Conservation (phyloP, 768 basidiomycete species). For the Hygrocybe punicea region DNA sequence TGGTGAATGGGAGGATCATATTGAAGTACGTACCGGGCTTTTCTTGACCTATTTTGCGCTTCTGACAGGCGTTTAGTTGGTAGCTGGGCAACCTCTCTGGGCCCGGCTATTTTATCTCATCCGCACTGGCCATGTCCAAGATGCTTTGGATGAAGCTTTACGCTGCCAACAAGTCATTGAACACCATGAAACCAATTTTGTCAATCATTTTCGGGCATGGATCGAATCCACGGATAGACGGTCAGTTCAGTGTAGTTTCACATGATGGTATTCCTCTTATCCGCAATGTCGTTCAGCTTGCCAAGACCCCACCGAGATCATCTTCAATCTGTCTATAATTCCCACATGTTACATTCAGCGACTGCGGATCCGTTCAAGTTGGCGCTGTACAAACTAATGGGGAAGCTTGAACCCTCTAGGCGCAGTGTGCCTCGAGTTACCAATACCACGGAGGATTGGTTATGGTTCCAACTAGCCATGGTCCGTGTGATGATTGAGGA, state of each 20-base stretch:
- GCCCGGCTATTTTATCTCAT: slow-evolving; percentile 92
- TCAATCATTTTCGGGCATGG: slow-evolving; percentile 80
- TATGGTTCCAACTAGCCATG: slow-evolving; percentile 95
- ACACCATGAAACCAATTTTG: slow-evolving; percentile 77
- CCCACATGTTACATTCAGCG: slow-evolving; percentile 85
- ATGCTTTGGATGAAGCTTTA: slow-evolving; percentile 75
- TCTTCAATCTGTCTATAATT: slow-evolving; percentile 74
- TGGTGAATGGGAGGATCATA: slow-evolving; percentile 82
- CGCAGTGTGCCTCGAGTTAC: slow-evolving; percentile 83
- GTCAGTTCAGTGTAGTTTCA: slow-evolving; percentile 36
- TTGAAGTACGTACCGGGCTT: slow-evolving; percentile 61
- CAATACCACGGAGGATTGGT: slow-evolving; percentile 93
- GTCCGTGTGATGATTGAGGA: slow-evolving; percentile 38
- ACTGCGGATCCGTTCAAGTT: slow-evolving; percentile 94
- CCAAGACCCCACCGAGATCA: slow-evolving; percentile 76
- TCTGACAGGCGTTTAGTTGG: slow-evolving; percentile 46
- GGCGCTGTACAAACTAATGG: slow-evolving; percentile 93
- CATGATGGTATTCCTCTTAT: not conserved
- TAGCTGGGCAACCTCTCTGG: slow-evolving; percentile 88
- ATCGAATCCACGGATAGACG: slow-evolving; percentile 74
- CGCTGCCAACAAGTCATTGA: slow-evolving; percentile 68
- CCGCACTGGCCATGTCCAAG: slow-evolving; percentile 75
- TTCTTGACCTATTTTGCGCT: not conserved
- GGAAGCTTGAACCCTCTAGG: slow-evolving; percentile 79
- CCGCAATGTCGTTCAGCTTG: slow-evolving; percentile 40